Percentiles rank a stretch among this genome's conserved stretches.
phyloP scores from a whole-genome alignment of 169 alveolate genomes.

The Miamiensis avidus region DNA sequence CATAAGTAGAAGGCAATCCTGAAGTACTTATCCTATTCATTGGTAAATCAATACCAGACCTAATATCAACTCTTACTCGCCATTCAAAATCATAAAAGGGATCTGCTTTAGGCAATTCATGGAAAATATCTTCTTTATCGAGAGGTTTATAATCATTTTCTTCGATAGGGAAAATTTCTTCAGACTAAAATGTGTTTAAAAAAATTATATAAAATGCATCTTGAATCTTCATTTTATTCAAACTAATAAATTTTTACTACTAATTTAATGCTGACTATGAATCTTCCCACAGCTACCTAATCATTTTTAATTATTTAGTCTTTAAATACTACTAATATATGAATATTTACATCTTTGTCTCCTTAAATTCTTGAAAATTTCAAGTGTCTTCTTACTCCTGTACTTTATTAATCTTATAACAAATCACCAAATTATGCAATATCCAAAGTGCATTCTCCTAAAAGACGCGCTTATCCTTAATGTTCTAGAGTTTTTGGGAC shows the following conservation, averaged over 20 bases:
- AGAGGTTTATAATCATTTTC: constrained; percentile 31
- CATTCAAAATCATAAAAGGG: constrained; percentile 78
- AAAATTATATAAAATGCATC: constrained; percentile 36
- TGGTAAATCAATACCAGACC: constrained; percentile 84
- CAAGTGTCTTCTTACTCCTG: constrained; percentile 79
- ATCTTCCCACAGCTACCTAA: constrained; percentile 87
- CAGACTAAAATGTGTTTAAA: constrained; percentile 50
- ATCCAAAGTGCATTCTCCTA: constrained; percentile 84
- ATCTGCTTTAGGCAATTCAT: constrained; percentile 84
- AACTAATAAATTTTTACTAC: constrained; percentile 41
- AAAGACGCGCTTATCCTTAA: constrained; percentile 85
- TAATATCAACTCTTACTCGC: constrained; percentile 84
- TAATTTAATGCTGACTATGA: constrained; percentile 73
- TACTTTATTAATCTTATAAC: constrained; percentile 79
- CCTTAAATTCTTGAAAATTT: constrained; percentile 70
- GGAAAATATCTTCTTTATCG: constrained; percentile 59
- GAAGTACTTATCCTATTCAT: constrained; percentile 66
- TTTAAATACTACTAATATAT: too few species aligned
- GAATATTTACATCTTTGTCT: constrained; percentile 73
- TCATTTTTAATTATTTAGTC: too few species aligned
- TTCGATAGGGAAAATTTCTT: constrained; percentile 32
- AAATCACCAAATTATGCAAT: constrained; percentile 78
- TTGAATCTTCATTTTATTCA: background rate
- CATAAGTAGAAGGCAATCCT: constrained; percentile 83
- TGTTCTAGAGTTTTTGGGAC: constrained; percentile 54